Evolutionary conservation across 169 alveolate genomes (phyloP).

Genomic region (Neospora caninum): DNA sequence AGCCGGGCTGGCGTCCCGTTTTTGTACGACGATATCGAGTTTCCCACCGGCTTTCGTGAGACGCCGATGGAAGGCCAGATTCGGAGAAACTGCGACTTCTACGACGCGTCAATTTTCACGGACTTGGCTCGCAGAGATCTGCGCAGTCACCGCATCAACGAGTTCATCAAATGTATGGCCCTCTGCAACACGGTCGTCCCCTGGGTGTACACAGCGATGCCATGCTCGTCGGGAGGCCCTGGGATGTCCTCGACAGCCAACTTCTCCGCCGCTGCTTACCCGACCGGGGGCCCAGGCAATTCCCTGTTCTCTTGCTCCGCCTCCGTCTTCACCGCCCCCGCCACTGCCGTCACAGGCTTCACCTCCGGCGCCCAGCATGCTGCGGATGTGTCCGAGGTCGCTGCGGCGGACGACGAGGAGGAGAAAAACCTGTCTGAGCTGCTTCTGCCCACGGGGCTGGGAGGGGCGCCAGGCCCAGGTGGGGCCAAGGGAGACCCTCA

Average conservation of each 20-base stretch:
- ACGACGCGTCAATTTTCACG: conserved; percentile 39
- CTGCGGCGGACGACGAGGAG: background rate
- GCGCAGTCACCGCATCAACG: conserved; percentile 44
- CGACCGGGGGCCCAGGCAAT: background rate
- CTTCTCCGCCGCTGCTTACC: background rate
- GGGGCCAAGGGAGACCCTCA: background rate
- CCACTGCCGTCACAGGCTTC: background rate
- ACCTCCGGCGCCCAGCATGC: background rate
- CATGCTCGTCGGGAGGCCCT: background rate
- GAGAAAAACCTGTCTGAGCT: background rate
- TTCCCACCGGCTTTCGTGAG: conserved; percentile 38
- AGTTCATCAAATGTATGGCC: conserved; percentile 61
- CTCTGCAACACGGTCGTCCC: conserved; percentile 64
- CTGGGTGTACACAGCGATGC: conserved; percentile 33
- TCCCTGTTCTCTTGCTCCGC: conserved; percentile 14
- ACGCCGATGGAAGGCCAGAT: conserved; percentile 51
- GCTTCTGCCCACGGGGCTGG: background rate
- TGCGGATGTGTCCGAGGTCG: background rate
- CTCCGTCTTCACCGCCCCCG: background rate
- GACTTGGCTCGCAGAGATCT: conserved; percentile 31
- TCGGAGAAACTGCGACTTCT: conserved; percentile 51
- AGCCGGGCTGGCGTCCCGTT: conserved; percentile 23
- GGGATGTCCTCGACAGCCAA: background rate
- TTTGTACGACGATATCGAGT: conserved; percentile 26
- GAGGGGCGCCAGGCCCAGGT: background rate